A percentile compares a stretch with the other conserved stretches of the same genome.
These are phyloP conservation scores for Chaetomium olivaceum DNA, from an alignment of 2,329 filamentous ascomycete species.

Conservation along the genomic window DNA sequence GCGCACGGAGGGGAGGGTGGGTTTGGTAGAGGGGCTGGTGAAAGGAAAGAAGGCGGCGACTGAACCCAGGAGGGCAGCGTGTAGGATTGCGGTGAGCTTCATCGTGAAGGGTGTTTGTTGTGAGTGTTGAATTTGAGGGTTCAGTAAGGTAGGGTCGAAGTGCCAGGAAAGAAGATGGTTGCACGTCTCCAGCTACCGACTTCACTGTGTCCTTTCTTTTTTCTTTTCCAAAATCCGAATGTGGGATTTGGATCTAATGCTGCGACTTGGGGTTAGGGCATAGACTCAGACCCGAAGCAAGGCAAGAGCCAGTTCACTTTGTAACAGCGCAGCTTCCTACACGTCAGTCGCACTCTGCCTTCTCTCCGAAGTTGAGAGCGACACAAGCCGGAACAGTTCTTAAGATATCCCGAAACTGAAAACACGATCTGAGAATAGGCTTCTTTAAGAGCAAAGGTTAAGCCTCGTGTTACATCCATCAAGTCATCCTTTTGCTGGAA, in stretches of 20 bases:
- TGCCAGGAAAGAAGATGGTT: neutral
- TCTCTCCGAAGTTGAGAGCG: neutral
- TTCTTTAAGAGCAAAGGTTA: neutral
- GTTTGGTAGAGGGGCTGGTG: neutral
- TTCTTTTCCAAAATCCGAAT: neutral
- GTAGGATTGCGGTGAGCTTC: slow-evolving; percentile 48
- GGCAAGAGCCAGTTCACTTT: neutral
- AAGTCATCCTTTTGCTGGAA: neutral
- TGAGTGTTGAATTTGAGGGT: neutral
- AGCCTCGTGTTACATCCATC: neutral
- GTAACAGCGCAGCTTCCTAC: neutral
- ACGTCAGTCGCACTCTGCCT: neutral
- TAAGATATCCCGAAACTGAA: neutral
- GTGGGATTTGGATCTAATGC: neutral
- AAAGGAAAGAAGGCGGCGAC: slow-evolving; percentile 41
- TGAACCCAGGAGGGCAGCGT: slow-evolving; percentile 38
- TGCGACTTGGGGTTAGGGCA: neutral
- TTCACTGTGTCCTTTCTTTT: neutral
- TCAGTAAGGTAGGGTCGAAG: neutral
- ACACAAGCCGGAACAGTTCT: neutral
- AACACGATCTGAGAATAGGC: neutral
- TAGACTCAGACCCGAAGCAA: neutral
- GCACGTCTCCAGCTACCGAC: neutral
- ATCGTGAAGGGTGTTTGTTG: slow-evolving; percentile 40
- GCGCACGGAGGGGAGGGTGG: neutral